phyloP scores from a whole-genome alignment of 805 yeast genomes.

The Schwanniomyces sp. region DNA sequence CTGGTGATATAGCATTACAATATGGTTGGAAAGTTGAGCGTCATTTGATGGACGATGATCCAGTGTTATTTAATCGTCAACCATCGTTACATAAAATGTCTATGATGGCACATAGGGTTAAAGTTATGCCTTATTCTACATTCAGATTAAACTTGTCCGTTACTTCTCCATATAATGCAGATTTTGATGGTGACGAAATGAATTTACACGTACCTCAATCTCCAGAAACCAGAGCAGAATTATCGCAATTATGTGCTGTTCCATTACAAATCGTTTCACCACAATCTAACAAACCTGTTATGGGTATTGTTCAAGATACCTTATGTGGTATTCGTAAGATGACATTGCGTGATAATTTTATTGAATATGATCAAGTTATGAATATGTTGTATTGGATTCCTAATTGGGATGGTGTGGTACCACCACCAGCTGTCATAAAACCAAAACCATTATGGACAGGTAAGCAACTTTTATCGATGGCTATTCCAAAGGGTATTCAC shows the following conservation, averaged over 20 bases:
- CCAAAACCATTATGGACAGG: constrained; percentile 99
- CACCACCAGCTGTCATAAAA: constrained; percentile 89
- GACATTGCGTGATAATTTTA: constrained; percentile 85
- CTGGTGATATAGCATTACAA: constrained; percentile 96
- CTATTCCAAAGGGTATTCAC: constrained; percentile 95
- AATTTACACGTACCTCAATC: constrained; percentile 98
- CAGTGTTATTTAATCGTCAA: constrained; percentile 97
- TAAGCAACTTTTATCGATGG: constrained; percentile 87
- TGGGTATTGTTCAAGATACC: constrained; percentile 99
- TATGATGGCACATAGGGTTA: constrained; percentile 99
- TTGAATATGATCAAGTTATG: constrained; percentile 93
- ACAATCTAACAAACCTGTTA: constrained; percentile 97
- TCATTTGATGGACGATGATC: constrained; percentile 96
- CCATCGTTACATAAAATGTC: constrained; percentile 99
- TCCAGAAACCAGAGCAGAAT: constrained; percentile 95
- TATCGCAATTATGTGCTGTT: constrained; percentile 93
- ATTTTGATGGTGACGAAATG: constrained; percentile 99
- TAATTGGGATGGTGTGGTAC: constrained; percentile 97
- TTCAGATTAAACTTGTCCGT: constrained; percentile 95
- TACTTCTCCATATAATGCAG: constrained; percentile 99
- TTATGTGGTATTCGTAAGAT: constrained; percentile 95
- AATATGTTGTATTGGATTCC: constrained; percentile 98
- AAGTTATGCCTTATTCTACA: constrained; percentile 98
- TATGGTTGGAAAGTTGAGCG: constrained; percentile 99
- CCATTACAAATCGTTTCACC: constrained; percentile 98